phyloP scores from a whole-genome alignment of 441 rosid species.

The Pelargonium fulgidum region DNA sequence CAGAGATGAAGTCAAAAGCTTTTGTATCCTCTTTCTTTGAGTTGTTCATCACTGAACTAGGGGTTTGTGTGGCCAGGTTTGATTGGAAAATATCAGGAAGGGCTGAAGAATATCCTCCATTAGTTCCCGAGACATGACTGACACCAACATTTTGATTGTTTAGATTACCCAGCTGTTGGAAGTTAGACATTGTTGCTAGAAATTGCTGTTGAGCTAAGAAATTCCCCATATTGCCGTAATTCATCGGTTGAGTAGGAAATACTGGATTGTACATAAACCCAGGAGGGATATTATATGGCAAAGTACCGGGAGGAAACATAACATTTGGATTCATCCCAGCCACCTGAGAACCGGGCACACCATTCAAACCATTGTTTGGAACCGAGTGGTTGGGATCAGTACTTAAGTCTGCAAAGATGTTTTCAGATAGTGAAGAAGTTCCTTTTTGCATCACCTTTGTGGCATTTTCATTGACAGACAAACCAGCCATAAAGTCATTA shows the following conservation, averaged over 20 bases:
- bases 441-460: slow-evolving; percentile 39
- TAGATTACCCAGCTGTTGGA: slow-evolving; percentile 59
- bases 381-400: slow-evolving; percentile 33
- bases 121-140: slow-evolving; percentile 30
- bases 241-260: slow-evolving; percentile 57
- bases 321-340: slow-evolving; percentile 41
- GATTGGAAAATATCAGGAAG: slow-evolving; percentile 84
- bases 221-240: slow-evolving; percentile 67
- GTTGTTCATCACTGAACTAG: slow-evolving; percentile 50
- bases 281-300: slow-evolving; percentile 56
- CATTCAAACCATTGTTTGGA: slow-evolving; percentile 39
- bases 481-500: slow-evolving; percentile 62
- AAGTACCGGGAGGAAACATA: slow-evolving; percentile 39
- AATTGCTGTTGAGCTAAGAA: slow-evolving; percentile 75
- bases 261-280: slow-evolving; percentile 60
- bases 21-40: slow-evolving; percentile 78
- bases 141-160: slow-evolving; percentile 42
- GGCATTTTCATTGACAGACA: slow-evolving; percentile 47
- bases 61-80: slow-evolving; percentile 49
- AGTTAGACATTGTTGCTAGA: slow-evolving; percentile 65
- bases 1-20: slow-evolving; percentile 95
- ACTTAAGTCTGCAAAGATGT: slow-evolving; percentile 36
- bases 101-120: slow-evolving; percentile 44
- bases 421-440: slow-evolving; percentile 37
- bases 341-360: slow-evolving; percentile 47